These are phyloP conservation scores for Schoenoplectus triqueter DNA, from an alignment of 202 grass and related monocot species.

Conservation along the genomic window DNA sequence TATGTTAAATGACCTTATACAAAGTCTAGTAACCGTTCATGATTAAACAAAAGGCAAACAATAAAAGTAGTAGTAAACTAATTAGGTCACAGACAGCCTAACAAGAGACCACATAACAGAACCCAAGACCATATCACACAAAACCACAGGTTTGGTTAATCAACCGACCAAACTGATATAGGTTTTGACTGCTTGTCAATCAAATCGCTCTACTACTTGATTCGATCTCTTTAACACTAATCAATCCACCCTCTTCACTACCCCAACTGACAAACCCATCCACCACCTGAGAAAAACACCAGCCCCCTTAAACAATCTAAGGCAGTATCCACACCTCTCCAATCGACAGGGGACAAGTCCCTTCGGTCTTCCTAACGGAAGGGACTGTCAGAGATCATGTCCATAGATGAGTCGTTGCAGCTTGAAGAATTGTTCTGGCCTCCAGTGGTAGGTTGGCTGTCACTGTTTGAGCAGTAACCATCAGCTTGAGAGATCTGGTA, in stretches of 20 bases:
- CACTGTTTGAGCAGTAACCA: slow-evolving; percentile 60
- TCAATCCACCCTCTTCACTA: slow-evolving; percentile 36
- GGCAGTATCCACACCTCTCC: not conserved
- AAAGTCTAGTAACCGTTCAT: slow-evolving; percentile 28
- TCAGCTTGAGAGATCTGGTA: slow-evolving; percentile 66
- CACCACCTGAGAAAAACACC: not conserved
- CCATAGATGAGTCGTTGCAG: slow-evolving; percentile 88
- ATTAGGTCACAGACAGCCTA: slow-evolving; percentile 35
- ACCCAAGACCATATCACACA: slow-evolving; percentile 21
- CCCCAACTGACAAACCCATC: slow-evolving; percentile 20
- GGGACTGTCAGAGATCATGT: slow-evolving; percentile 80
- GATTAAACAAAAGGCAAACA: slow-evolving; percentile 26
- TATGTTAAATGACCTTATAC: slow-evolving; percentile 37
- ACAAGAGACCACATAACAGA: slow-evolving; percentile 29
- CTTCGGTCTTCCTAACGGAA: slow-evolving; percentile 29
- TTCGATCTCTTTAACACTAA: not conserved
- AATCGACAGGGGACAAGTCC: slow-evolving; percentile 9
- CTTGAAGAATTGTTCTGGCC: slow-evolving; percentile 52
- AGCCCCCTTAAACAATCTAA: slow-evolving; percentile 19
- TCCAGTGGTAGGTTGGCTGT: slow-evolving; percentile 49
- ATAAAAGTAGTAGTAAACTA: slow-evolving; percentile 34
- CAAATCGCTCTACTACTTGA: not conserved
- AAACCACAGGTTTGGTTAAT: slow-evolving; percentile 31
- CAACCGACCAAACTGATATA: slow-evolving; percentile 31
- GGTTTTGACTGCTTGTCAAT: slow-evolving; percentile 10